Percentiles rank a stretch among this genome's conserved stretches.
phyloP scores from a whole-genome alignment of 345 rosid species.

The Linum tenue region DNA sequence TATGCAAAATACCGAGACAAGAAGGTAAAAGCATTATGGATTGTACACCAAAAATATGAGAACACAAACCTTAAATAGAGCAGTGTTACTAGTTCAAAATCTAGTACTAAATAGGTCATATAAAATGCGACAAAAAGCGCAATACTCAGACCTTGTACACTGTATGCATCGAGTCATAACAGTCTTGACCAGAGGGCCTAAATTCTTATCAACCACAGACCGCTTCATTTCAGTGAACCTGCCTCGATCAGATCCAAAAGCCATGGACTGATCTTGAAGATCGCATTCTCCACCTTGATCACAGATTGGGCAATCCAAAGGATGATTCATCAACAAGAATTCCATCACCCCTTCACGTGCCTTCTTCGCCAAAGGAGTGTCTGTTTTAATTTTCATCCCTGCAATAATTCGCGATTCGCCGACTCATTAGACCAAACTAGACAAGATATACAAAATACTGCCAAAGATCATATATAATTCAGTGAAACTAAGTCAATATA shows the following conservation, averaged over 20 bases:
- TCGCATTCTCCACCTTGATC: constrained; percentile 99
- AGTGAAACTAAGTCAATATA: no score
- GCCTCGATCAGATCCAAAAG: constrained; percentile 97
- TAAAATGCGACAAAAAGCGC: background rate
- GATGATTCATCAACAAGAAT: constrained; percentile 92
- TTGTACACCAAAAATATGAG: no score
- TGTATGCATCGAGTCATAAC: constrained; percentile 99
- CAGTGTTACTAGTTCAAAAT: no score
- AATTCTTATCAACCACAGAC: constrained; percentile 96
- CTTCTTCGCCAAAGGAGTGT: constrained; percentile 88
- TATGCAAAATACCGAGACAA: background rate
- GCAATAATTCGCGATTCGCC: constrained; percentile 2
- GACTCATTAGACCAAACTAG: background rate
- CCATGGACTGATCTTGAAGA: constrained; percentile 99
- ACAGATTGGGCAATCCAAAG: constrained; percentile 94
- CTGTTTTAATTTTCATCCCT: constrained; percentile 99
- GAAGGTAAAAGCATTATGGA: no score
- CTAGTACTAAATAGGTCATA: background rate
- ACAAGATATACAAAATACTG: background rate
- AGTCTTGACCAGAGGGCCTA: constrained; percentile 97
- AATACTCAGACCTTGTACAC: constrained; percentile 66
- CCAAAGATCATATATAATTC: no score
- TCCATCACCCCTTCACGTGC: constrained; percentile 99
- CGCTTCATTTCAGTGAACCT: constrained; percentile 94
- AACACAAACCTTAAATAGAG: no score